Evolutionary conservation across 75 land plant species (phyloP).

Genomic region (Pinus albicaulis): DNA sequence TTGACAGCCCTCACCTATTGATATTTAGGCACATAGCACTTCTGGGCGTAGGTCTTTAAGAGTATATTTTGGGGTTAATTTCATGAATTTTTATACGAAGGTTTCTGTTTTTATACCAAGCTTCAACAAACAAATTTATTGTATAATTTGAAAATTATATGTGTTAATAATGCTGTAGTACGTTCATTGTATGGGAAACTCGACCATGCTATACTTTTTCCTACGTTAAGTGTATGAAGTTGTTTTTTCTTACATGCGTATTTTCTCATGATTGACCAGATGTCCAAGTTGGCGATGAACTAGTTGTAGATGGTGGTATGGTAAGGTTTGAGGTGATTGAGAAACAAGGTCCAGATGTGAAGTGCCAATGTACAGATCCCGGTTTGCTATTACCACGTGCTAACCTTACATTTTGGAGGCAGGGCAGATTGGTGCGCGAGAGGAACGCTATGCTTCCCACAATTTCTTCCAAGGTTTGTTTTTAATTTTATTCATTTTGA

Average conservation of each 20-base stretch:
- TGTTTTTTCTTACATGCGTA: background rate
- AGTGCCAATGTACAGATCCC: slow-evolving; percentile 33
- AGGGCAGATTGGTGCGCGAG: slow-evolving; percentile 19
- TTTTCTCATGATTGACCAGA: slow-evolving; percentile 11
- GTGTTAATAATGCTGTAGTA: background rate
- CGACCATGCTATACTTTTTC: no score
- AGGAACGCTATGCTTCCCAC: slow-evolving; percentile 29
- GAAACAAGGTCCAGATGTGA: slow-evolving; percentile 29
- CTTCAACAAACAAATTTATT: background rate
- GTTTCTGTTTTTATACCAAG: background rate
- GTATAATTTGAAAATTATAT: background rate
- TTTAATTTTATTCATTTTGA: background rate
- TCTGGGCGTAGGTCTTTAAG: background rate
- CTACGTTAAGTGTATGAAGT: background rate
- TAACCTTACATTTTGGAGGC: slow-evolving; percentile 38
- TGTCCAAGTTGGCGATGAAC: slow-evolving; percentile 30
- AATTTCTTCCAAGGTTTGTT: slow-evolving; percentile 28
- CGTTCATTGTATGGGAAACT: background rate
- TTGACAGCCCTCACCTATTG: no score
- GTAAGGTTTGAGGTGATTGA: slow-evolving; percentile 32
- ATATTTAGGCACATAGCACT: no score
- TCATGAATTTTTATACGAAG: background rate
- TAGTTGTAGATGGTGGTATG: slow-evolving; percentile 46
- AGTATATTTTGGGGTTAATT: background rate
- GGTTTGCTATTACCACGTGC: slow-evolving; percentile 37